phyloP scores from a whole-genome alignment of 2,329 filamentous ascomycete genomes.

The Colletotrichum zoysiae region DNA sequence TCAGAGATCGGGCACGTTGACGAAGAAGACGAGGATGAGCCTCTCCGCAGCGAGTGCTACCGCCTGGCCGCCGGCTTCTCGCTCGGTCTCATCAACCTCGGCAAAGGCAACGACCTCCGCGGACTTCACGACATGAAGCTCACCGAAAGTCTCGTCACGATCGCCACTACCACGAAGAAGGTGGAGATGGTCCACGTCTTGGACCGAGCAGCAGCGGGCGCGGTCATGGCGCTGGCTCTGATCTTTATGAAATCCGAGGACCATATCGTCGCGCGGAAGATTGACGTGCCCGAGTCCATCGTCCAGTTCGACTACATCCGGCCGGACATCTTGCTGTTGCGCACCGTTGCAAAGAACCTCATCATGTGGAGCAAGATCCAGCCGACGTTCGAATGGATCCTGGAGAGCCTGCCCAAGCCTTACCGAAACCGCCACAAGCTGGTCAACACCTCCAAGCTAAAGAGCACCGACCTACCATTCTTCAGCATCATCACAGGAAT shows the following conservation, averaged over 20 bases:
- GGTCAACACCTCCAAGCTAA: slow-evolving; percentile 70
- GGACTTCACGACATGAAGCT: slow-evolving; percentile 95
- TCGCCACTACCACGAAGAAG: slow-evolving; percentile 90
- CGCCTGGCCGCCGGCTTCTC: slow-evolving; percentile 93
- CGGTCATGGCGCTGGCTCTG: slow-evolving; percentile 87
- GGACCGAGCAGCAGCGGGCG: slow-evolving; percentile 93
- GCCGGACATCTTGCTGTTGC: slow-evolving; percentile 90
- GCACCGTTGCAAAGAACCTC: slow-evolving; percentile 88
- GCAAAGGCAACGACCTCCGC: slow-evolving; percentile 87
- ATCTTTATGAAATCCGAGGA: slow-evolving; percentile 99
- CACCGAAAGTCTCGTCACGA: slow-evolving; percentile 85
- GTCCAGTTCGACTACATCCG: slow-evolving; percentile 96
- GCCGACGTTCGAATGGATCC: slow-evolving; percentile 80
- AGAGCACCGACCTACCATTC: slow-evolving; percentile 88
- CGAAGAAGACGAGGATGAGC: slow-evolving; percentile 83
- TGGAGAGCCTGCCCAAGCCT: slow-evolving; percentile 76
- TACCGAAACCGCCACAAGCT: slow-evolving; percentile 76
- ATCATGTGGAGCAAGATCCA: slow-evolving; percentile 93
- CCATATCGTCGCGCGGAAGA: slow-evolving; percentile 85
- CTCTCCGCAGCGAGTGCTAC: slow-evolving; percentile 93
- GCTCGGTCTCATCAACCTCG: slow-evolving; percentile 93
- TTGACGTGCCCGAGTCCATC: slow-evolving; percentile 90
- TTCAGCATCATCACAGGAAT: slow-evolving; percentile 93
- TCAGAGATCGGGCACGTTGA: slow-evolving; percentile 95
- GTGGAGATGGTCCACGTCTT: slow-evolving; percentile 93